phyloP scores from a whole-genome alignment of 1,284 basidiomycete genomes.

The Apiotrichum akiyoshidainum region DNA sequence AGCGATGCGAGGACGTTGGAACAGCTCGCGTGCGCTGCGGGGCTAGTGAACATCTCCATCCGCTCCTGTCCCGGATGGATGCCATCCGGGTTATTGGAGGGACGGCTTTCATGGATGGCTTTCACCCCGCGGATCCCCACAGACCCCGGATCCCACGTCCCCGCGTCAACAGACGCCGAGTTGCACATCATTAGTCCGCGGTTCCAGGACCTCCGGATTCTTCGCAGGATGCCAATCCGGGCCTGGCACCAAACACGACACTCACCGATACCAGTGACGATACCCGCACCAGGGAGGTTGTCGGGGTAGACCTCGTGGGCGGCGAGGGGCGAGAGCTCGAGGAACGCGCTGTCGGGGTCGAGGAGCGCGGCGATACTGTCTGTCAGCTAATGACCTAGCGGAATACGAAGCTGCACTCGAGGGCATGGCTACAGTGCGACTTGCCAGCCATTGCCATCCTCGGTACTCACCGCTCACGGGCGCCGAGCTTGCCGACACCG shows the following conservation, averaged over 20 bases:
- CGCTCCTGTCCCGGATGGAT: too few relatives aligned
- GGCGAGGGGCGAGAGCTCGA: slow-evolving; percentile 81
- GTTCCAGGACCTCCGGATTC: too few relatives aligned
- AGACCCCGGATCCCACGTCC: too few relatives aligned
- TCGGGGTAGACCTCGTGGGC: slow-evolving; percentile 84
- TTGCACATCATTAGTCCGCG: too few relatives aligned
- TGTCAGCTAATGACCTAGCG: neutral
- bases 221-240: neutral
- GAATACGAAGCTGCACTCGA: too few relatives aligned
- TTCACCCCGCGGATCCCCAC: too few relatives aligned
- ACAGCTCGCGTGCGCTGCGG: neutral
- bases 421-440: too few relatives aligned
- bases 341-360: slow-evolving; percentile 82
- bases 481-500: slow-evolving; percentile 77
- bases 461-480: slow-evolving; percentile 68
- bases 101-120: too few relatives aligned
- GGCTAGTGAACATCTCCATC: too few relatives aligned
- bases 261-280: slow-evolving; percentile 82
- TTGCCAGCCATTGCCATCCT: too few relatives aligned
- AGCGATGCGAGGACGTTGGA: neutral
- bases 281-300: slow-evolving; percentile 78
- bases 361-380: slow-evolving; percentile 64
- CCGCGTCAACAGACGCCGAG: too few relatives aligned
- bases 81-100: too few relatives aligned
- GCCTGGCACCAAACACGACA: neutral